Percentiles rank a stretch among this genome's conserved stretches.
Conservation (phyloP, 805 yeast species). For the Suhomyces xylopsoci region DNA sequence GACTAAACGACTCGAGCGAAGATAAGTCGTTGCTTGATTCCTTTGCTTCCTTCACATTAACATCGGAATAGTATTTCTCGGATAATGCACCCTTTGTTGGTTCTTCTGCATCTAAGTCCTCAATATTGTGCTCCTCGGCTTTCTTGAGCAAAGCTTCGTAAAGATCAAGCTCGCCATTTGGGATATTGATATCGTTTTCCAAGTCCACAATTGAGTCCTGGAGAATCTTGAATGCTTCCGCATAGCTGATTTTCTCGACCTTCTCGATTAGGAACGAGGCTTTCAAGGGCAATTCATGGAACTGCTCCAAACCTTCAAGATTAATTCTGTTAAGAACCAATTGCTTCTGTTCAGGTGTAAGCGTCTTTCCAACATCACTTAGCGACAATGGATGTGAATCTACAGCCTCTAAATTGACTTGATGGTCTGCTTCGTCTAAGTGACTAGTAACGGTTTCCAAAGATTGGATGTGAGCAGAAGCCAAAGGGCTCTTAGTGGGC, state of each 20-base stretch:
- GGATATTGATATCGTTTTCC: slow-evolving; percentile 30
- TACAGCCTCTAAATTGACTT: background rate
- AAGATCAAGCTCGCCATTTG: slow-evolving; percentile 22
- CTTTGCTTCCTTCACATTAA: background rate
- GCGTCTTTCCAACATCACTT: slow-evolving; percentile 18
- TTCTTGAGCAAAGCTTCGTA: slow-evolving; percentile 17
- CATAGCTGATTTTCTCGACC: slow-evolving; percentile 18
- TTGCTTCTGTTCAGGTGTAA: slow-evolving; percentile 27
- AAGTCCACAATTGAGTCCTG: slow-evolving; percentile 27
- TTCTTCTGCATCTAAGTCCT: background rate
- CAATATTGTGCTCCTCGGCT: background rate
- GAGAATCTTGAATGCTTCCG: slow-evolving; percentile 25
- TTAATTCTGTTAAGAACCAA: slow-evolving; percentile 26
- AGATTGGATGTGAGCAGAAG: background rate
- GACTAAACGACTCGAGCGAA: background rate
- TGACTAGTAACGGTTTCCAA: background rate
- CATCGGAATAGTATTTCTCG: background rate
- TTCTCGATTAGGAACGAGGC: slow-evolving; percentile 27
- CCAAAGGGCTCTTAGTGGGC: background rate
- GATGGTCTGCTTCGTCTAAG: background rate
- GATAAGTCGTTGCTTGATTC: background rate
- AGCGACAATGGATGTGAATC: background rate
- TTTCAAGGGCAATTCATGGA: slow-evolving; percentile 29
- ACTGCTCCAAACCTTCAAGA: slow-evolving; percentile 21
- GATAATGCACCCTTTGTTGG: background rate